A percentile compares a stretch with the other conserved stretches of the same genome.
These are phyloP conservation scores for Kwoniella bestiolae DNA, from an alignment of 768 basidiomycete species.

Conservation along the genomic window DNA sequence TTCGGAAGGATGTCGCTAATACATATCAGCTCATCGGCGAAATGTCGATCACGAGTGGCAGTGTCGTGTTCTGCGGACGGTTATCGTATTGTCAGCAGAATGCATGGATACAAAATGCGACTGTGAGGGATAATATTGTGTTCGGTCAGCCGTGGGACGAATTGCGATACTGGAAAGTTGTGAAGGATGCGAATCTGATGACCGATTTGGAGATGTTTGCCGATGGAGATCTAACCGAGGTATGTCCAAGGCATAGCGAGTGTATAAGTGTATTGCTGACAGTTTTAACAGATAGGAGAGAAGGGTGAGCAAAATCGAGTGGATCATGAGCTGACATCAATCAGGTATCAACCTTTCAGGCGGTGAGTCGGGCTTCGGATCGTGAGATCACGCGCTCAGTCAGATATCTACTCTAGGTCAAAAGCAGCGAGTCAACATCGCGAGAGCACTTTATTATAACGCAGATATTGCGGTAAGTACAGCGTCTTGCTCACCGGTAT, in stretches of 20 bases:
- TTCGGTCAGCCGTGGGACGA: constrained; percentile 72
- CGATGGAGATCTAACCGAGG: constrained; percentile 75
- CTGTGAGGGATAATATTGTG: constrained; percentile 68
- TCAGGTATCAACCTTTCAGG: constrained; percentile 60
- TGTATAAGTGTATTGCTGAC: background rate
- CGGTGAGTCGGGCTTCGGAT: constrained; percentile 66
- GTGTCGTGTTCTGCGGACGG: constrained; percentile 66
- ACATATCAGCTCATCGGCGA: constrained; percentile 66
- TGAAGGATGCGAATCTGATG: constrained; percentile 66
- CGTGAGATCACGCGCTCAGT: constrained; percentile 51
- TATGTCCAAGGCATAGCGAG: constrained; percentile 48
- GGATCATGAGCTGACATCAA: background rate
- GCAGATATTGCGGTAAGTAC: constrained; percentile 40
- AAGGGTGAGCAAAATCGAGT: constrained; percentile 61
- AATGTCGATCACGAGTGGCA: constrained; percentile 66
- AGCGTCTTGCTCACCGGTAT: background rate
- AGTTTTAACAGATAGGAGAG: constrained; percentile 66
- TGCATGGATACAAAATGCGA: constrained; percentile 74
- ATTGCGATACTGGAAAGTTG: constrained; percentile 68
- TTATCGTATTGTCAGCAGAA: constrained; percentile 74
- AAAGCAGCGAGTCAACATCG: constrained; percentile 67
- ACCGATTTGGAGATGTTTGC: constrained; percentile 70
- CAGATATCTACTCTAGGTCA: constrained; percentile 11
- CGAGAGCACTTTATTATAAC: constrained; percentile 67
- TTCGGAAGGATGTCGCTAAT: background rate